Evolutionary conservation across 116 monocot species (phyloP).

Genomic region (Dioscorea cayenensis): DNA sequence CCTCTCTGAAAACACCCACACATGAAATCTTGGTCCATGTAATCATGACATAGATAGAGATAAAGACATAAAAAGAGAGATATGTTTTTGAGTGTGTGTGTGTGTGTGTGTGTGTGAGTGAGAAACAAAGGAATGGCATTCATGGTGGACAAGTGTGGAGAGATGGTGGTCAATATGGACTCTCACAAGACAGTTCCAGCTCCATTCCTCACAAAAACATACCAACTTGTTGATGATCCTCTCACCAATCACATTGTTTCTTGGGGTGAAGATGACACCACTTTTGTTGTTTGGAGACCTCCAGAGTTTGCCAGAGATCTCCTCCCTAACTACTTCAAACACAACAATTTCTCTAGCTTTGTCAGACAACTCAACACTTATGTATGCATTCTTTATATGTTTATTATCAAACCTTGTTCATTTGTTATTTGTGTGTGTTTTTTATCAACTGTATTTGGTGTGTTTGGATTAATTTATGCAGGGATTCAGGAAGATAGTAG

Average conservation of each 20-base stretch:
- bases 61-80: not conserved
- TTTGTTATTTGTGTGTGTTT: not conserved
- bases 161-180: conserved; percentile 46
- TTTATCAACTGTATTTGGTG: too few relatives aligned
- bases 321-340: conserved; percentile 93
- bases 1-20: too few relatives aligned
- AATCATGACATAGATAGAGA: not conserved
- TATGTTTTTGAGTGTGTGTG: not conserved
- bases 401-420: not conserved
- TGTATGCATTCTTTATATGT: conserved; percentile 22
- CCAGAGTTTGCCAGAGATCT: conserved; percentile 78
- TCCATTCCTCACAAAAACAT: conserved; percentile 77
- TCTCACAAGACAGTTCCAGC: conserved; percentile 68
- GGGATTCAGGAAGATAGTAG: conserved; percentile 90
- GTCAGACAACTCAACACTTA: conserved; percentile 95
- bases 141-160: conserved; percentile 56
- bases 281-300: conserved; percentile 81
- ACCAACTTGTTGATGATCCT: conserved; percentile 82
- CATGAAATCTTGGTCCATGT: not conserved
- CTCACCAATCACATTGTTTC: conserved; percentile 82
- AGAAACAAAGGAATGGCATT: conserved; percentile 32
- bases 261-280: conserved; percentile 70
- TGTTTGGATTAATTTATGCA: conserved; percentile 3
- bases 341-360: conserved; percentile 93
- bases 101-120: not conserved